Evolutionary conservation across 225 moss, liverwort and hornwort genomes (phyloP), one percentile per base, ranked within the genome.

Genomic region (Neckera pumila): DNA sequence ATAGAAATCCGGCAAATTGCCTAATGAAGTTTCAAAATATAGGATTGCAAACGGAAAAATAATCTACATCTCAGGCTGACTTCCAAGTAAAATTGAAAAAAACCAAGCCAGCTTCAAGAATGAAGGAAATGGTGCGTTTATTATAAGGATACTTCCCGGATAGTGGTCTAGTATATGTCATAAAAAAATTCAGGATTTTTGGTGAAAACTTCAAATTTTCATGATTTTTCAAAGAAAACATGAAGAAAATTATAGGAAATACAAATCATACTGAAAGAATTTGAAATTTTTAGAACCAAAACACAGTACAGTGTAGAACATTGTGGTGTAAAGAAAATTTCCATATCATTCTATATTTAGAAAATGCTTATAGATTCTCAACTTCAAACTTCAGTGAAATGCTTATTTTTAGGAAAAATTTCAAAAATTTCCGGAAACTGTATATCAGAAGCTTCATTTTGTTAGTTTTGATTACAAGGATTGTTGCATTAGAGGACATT

Each of bases 281-380:
- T 0, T 70, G 7, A 70, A 25, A 25, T 8, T 14, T 69, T 40
- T 1, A 25, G 0, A 22, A 20, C 3, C 7, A 1, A 23, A 25
- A 5, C 25, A 18, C 10, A 65, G 5, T 34, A 10, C 0, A 34
- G 1, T 65, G 5, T 65, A 10, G 10, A 65, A 65, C 25, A 8
- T 8, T 40, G 4, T 13, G 8, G 22, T 7, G 4, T 10, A 70
- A 38, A 69, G 4, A 23, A 69, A 40, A 12, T 7, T 14, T 25
- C 3, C 0, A 1, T 40, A 0, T 40, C 40, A 70, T 1, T 40
- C 4, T 0, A 14, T 14, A 25, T 70, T 70, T 38, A 11, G 2
- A 22, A 22, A 11, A n/a, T 67, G n/a, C 4, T n/a, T 67, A 12
- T 22, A n/a, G 22, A 67, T 36, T 65, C 2, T 66, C 11, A 66